These are phyloP conservation scores for Taiozyma sp. DNA, from an alignment of 1,139 yeast species.

Conservation along the genomic window DNA sequence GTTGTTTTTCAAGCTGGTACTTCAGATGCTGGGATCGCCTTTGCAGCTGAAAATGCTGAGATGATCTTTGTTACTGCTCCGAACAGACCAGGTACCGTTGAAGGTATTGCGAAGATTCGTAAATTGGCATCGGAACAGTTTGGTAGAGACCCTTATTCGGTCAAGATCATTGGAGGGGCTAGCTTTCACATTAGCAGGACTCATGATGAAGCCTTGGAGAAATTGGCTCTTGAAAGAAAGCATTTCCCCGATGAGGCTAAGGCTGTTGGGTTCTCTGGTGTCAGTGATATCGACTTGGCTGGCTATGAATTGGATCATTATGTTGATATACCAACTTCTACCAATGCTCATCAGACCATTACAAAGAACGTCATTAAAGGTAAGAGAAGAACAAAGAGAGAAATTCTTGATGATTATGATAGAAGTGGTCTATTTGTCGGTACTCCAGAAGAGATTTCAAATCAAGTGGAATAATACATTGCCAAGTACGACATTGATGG, in stretches of 20 bases:
- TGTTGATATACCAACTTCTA: slow-evolving; percentile 10
- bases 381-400: slow-evolving; percentile 4
- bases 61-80: slow-evolving; percentile 20
- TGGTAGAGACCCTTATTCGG: slow-evolving; percentile 8
- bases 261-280: no score
- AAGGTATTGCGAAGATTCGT: slow-evolving; percentile 11
- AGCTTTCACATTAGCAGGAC: slow-evolving; percentile 22
- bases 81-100: slow-evolving; percentile 19
- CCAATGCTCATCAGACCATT: background rate
- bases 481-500: slow-evolving; percentile 32
- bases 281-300: no score
- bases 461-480: slow-evolving; percentile 30
- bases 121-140: background rate
- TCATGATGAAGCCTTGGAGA: no score
- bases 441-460: slow-evolving; percentile 15
- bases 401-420: background rate
- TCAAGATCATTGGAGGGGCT: slow-evolving; percentile 17
- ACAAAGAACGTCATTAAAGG: background rate
- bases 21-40: slow-evolving; percentile 28
- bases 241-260: no score
- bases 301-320: background rate
- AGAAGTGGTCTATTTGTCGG: slow-evolving; percentile 8
- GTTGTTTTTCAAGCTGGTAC: slow-evolving; percentile 38
- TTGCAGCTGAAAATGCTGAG: slow-evolving; percentile 32
- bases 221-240: no score